Evolutionary conservation across 805 yeast species (phyloP).

Genomic region (Teunomyces kruisii): DNA sequence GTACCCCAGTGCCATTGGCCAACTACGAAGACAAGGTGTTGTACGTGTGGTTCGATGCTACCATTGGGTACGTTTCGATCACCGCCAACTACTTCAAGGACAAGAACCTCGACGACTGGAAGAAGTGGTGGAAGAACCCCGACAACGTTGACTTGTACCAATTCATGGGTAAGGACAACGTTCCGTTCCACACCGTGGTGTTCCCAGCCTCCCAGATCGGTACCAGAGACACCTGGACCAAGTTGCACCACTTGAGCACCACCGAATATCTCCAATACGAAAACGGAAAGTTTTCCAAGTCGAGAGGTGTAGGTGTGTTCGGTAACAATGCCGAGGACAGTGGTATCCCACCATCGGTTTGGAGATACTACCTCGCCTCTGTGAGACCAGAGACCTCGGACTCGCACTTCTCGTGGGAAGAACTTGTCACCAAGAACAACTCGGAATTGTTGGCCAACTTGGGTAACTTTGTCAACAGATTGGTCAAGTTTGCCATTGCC

Average conservation of each 20-base stretch:
- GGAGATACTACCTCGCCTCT: slow-evolving; percentile 94
- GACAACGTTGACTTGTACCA: slow-evolving; percentile 86
- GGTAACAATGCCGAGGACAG: slow-evolving; percentile 97
- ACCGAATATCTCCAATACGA: slow-evolving; percentile 97
- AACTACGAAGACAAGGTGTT: slow-evolving; percentile 85
- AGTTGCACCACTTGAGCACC: slow-evolving; percentile 84
- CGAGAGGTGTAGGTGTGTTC: slow-evolving; percentile 97
- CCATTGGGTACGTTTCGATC: slow-evolving; percentile 94
- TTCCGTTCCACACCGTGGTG: slow-evolving; percentile 97
- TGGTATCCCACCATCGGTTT: slow-evolving; percentile 86
- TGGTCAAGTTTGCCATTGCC: slow-evolving; percentile 84
- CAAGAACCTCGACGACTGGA: slow-evolving; percentile 56
- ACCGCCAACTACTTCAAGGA: slow-evolving; percentile 78
- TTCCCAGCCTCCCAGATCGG: slow-evolving; percentile 94
- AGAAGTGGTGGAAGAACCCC: slow-evolving; percentile 94
- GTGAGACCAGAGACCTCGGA: slow-evolving; percentile 95
- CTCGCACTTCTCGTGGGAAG: slow-evolving; percentile 96
- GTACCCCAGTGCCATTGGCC: slow-evolving; percentile 94
- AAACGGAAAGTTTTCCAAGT: slow-evolving; percentile 96
- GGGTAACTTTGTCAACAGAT: slow-evolving; percentile 95
- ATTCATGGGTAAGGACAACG: slow-evolving; percentile 99
- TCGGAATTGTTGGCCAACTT: slow-evolving; percentile 91
- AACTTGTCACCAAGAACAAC: slow-evolving; percentile 91
- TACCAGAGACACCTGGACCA: slow-evolving; percentile 86
- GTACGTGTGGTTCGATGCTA: slow-evolving; percentile 99